Base-by-base conservation (phyloP, 805 yeast species). In the Dipodascopsis uninucleata region DNA sequence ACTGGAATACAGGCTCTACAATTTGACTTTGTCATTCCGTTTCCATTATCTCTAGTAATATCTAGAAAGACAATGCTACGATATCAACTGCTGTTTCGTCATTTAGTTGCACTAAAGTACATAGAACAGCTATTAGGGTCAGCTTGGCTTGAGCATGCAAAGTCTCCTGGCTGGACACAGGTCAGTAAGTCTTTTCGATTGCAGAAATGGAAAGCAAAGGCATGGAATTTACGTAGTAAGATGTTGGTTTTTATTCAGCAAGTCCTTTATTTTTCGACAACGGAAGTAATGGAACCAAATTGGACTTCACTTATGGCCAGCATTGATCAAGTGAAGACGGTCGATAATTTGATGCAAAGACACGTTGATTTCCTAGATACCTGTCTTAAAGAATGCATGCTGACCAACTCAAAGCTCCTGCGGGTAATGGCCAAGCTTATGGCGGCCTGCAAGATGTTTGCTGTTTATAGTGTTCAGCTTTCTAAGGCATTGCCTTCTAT, bases 41-140 rank as follows among this genome's bases (percentile, higher is more conserved):
- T 86, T 60, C 99, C 99, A 0, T 65, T 87, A 38, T 87, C 87
- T 58, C 69, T 90, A 21, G 71, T 93, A 1, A 67, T 87, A 1
- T 78, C 84, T 14, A 76, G 80, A 43, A 82, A 87, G 12, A 78
- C 81, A 21, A 68, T 86, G 14, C 73, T 79, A 38, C 86, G 93
- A 52, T 87, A 82, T 59, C 96, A 90, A 61, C 68, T 86, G 28
- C 67, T 88, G 36, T 86, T 85, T 56, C 76, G 96, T 52, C 80
- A 85, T 52, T 68, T 84, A 29, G 63, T 81, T 31, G 72, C 79
- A 25, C 59, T 86, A n/a, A 79, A 79, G 49, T 78, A 77, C 57
- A 70, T 84, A 5, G 79, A 78, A 55, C 74, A 74, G 51, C 65
- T 74, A 12, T 68, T 84, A 45, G 82, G 78, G 45, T 71, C 71